Conservation (phyloP, 139 green algal species). For the Dunaliella sp. region DNA sequence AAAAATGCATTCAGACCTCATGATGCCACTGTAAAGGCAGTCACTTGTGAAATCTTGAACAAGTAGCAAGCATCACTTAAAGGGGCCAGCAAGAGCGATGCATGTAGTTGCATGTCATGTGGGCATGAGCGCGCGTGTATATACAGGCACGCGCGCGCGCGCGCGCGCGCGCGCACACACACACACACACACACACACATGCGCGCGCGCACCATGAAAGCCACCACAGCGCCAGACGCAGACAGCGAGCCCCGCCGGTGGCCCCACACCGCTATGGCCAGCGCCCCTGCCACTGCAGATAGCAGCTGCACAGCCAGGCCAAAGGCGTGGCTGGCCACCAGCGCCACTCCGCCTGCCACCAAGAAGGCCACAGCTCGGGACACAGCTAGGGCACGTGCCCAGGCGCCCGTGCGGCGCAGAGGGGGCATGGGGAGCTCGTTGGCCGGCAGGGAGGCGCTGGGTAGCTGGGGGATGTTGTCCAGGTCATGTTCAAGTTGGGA, state of each 20-base stretch:
- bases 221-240: constrained; percentile 51
- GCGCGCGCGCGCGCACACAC: not conserved
- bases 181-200: not conserved
- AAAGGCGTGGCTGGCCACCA: constrained; percentile 55
- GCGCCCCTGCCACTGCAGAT: constrained; percentile 20
- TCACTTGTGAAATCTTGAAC: no score
- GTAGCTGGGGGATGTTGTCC: constrained; percentile 34
- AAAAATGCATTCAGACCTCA: no score
- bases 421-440: not conserved
- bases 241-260: constrained; percentile 23
- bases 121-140: no score
- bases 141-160: not conserved
- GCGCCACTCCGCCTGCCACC: not conserved
- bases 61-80: no score
- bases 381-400: not conserved
- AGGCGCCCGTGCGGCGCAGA: not conserved
- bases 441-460: not conserved
- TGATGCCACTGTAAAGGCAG: no score
- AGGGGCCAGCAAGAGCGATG: no score
- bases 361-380: constrained; percentile 6
- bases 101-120: no score
- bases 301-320: constrained; percentile 49
- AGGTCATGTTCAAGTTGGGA: constrained; percentile 28
- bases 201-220: constrained; percentile 30
- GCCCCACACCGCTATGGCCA: constrained; percentile 29